Evolutionary conservation across 495 filamentous ascomycete genomes (phyloP), one percentile per base, ranked within the genome.

Genomic region (Hypoxylon perforatum): DNA sequence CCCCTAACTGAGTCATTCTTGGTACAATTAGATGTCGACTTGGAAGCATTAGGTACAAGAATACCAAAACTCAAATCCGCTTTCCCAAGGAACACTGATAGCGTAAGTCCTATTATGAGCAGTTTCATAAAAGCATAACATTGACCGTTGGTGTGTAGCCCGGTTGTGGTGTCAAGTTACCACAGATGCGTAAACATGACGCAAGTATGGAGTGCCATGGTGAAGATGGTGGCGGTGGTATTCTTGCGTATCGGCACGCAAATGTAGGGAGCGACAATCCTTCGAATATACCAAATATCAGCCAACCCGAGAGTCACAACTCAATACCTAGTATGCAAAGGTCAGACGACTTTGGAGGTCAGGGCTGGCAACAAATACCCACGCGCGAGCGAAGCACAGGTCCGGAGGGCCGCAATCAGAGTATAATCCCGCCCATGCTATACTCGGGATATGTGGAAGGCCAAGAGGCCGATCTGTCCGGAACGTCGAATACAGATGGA

Each of bases 1-100:
- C 94, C 94, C 1, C 82, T 99, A 45, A 94, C 94, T 0, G 94
- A 97, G 71, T 97, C 94, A 0, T 99, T 99, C 82, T 80, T 98
- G 33, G 90, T 94, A 21, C 95, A 98, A 76, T 81, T 99, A 4
- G 92, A 97, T 72, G 89, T 97, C 8, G 95, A 99, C 70, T 84
- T 97, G 1, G 90, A 94, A 72, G 88, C 90, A 6, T 72, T 87
- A 28, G 83, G 83, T 21, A 67, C 77, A 57, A 78, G 82, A 17
- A 82, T 85, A 57, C 82, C 82, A 9, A 86, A 83, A 58, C 77
- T 84, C 39, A 84, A 81, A 52, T 70, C 75, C 1, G 79, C 82
- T 5, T 84, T 85, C 56, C 78, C 79, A 8, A 78, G 79, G 50
- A 82, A 80, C 68, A 76, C 72, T 23, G 79, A 85, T 56, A 85